Evolutionary conservation across 331 rosid genomes (phyloP).

Genomic region (Saraca asoca): DNA sequence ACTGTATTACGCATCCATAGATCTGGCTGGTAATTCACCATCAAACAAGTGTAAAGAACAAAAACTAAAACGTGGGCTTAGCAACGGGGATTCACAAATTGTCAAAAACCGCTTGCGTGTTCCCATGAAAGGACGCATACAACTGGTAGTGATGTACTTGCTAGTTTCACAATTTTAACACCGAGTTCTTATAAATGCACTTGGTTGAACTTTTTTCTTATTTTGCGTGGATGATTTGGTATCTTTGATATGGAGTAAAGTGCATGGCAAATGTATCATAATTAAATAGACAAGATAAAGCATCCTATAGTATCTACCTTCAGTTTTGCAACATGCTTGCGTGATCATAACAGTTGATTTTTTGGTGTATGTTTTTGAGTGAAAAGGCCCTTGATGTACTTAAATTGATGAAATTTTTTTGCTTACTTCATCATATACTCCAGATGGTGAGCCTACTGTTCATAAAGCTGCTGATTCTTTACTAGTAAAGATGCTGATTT

Average conservation of each 20-base stretch:
- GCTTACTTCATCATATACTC: constrained; percentile 7
- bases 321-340: neutral
- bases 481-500: neutral
- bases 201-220: constrained; percentile 20
- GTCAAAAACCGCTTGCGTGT: constrained; percentile 72
- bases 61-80: constrained; percentile 46
- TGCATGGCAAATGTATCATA: neutral
- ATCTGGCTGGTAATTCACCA: constrained; percentile 58
- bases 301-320: neutral
- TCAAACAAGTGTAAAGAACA: constrained; percentile 55
- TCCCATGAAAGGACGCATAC: constrained; percentile 88
- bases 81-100: constrained; percentile 59
- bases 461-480: neutral
- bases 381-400: constrained; percentile 23
- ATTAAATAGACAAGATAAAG: neutral
- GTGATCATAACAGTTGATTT: neutral
- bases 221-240: constrained; percentile 1
- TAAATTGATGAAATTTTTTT: constrained; percentile 10
- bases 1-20: constrained; percentile 70
- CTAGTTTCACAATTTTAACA: constrained; percentile 20
- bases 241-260: neutral
- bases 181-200: constrained; percentile 10
- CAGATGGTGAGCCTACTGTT: neutral
- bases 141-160: constrained; percentile 58
- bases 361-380: constrained; percentile 16